These are phyloP conservation scores for Hemileccinum impolitum DNA, from an alignment of 768 basidiomycete genomes.

Conservation along the genomic window DNA sequence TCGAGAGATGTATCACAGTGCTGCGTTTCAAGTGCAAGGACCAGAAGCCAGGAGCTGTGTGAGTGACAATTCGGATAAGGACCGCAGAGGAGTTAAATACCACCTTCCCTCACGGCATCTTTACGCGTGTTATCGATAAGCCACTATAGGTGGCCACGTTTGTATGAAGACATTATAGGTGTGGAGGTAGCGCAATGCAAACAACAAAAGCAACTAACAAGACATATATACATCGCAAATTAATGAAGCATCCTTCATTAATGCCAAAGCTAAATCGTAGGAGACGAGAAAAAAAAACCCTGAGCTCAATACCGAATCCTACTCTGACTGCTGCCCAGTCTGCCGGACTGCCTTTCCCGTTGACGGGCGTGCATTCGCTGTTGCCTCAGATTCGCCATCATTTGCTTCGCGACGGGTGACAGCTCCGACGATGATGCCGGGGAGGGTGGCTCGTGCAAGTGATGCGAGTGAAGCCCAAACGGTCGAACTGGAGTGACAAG, in stretches of 20 bases:
- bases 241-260: constrained; percentile 10
- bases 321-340: constrained; percentile 31
- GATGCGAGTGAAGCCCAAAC: constrained; percentile 35
- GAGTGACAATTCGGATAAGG: background rate
- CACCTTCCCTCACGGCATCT: background rate
- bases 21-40: background rate
- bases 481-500: constrained; percentile 43
- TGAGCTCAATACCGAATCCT: constrained; percentile 26
- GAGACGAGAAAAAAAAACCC: background rate
- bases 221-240: constrained; percentile 15
- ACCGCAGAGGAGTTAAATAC: background rate
- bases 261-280: constrained; percentile 13
- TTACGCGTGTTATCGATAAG: background rate
- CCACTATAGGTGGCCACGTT: background rate
- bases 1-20: background rate
- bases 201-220: constrained; percentile 7
- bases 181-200: constrained; percentile 1
- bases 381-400: constrained; percentile 62
- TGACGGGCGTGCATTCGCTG: constrained; percentile 35
- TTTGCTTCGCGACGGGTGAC: constrained; percentile 61
- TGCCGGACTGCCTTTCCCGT: constrained; percentile 29
- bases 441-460: constrained; percentile 41
- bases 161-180: background rate
- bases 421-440: constrained; percentile 72
- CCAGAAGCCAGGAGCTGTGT: background rate